Conservation (phyloP, 306 rosid species). For the Cicer yamashitae region DNA sequence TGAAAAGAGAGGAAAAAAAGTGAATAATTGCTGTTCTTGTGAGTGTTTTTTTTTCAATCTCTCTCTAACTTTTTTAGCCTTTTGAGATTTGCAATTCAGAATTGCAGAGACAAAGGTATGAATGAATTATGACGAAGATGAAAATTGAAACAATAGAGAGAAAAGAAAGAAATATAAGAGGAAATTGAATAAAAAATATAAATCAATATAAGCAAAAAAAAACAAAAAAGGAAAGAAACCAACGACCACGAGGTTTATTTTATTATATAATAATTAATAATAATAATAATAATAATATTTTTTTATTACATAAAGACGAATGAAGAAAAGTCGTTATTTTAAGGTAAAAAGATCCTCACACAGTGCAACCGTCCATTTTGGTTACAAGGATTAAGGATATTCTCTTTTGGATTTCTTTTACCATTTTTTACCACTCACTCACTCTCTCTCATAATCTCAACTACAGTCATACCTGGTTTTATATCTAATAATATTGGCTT, state of each 20-base stretch:
- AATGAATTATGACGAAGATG: slow-evolving; percentile 52
- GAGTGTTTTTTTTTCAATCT: slow-evolving; percentile 51
- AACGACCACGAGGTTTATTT: background rate
- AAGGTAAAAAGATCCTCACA: slow-evolving; percentile 62
- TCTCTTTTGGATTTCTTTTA: slow-evolving; percentile 15
- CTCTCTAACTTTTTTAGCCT: slow-evolving; percentile 72
- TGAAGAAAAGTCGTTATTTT: slow-evolving; percentile 59
- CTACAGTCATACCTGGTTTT: background rate
- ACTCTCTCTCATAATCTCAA: background rate
- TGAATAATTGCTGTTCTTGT: slow-evolving; percentile 73
- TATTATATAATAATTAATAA: background rate
- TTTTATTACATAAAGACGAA: slow-evolving; percentile 22
- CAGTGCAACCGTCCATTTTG: slow-evolving; percentile 63
- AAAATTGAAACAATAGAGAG: slow-evolving; percentile 15
- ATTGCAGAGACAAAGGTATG: slow-evolving; percentile 55
- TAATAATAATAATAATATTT: too few species aligned
- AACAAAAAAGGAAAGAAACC: background rate
- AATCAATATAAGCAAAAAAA: background rate
- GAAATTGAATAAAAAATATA: background rate
- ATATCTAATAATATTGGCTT: background rate
- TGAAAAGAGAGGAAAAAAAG: slow-evolving; percentile 50
- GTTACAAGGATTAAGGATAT: slow-evolving; percentile 35
- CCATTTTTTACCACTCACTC: background rate
- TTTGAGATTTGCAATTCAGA: slow-evolving; percentile 69
- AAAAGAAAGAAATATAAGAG: background rate